Conservation (phyloP, 2,329 filamentous ascomycete species). For the Penicillium hesseltinei region DNA sequence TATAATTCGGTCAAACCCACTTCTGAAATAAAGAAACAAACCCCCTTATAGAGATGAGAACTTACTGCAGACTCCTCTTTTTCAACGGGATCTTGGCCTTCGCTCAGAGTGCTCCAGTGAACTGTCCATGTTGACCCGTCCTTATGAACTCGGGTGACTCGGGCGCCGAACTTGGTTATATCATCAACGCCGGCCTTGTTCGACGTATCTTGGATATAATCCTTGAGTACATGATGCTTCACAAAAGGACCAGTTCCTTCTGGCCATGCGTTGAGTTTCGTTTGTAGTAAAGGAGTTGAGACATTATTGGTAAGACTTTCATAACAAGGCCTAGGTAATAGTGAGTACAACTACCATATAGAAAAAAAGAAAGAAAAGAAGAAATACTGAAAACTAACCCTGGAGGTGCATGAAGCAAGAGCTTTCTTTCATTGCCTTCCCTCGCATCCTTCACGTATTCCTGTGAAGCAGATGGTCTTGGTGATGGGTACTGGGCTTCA, state of each 20-base stretch:
- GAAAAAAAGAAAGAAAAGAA: too few relatives aligned
- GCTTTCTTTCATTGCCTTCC: slow-evolving; percentile 16
- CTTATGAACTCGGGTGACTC: slow-evolving; percentile 57
- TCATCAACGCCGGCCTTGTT: slow-evolving; percentile 50
- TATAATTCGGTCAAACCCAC: slow-evolving; percentile 7
- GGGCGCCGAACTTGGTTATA: slow-evolving; percentile 56
- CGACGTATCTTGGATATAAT: slow-evolving; percentile 63
- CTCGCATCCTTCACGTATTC: slow-evolving; percentile 20
- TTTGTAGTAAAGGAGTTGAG: slow-evolving; percentile 50
- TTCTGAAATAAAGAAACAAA: neutral
- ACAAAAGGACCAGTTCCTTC: slow-evolving; percentile 60
- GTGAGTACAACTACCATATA: neutral
- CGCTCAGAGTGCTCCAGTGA: slow-evolving; percentile 46
- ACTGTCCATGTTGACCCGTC: slow-evolving; percentile 51
- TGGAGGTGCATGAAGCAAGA: slow-evolving; percentile 47
- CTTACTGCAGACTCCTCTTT: slow-evolving; percentile 6
- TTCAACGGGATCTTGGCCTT: slow-evolving; percentile 10
- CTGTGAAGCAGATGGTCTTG: slow-evolving; percentile 37
- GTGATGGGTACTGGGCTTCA: slow-evolving; percentile 50
- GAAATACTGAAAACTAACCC: slow-evolving; percentile 35
- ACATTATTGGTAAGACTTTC: slow-evolving; percentile 55
- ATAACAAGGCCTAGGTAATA: slow-evolving; percentile 49
- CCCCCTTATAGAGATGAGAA: too few relatives aligned
- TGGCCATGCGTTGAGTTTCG: slow-evolving; percentile 56
- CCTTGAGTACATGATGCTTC: slow-evolving; percentile 54